phyloP scores from a whole-genome alignment of 108 stramenopile genomes.

The Cyclostephanos invisitatus region DNA sequence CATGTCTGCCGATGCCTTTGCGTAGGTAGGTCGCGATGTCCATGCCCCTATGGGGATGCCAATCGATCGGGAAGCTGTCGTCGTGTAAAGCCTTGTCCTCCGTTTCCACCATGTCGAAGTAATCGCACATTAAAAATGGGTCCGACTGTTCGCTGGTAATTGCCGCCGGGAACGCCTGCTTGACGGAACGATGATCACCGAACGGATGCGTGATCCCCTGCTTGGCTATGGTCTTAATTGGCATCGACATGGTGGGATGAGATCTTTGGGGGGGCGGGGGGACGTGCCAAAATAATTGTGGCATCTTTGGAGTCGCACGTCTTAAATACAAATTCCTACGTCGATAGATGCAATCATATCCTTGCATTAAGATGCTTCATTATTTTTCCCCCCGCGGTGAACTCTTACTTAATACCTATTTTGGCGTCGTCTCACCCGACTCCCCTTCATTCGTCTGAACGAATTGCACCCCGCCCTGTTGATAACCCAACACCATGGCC shows the following conservation, averaged over 20 bases:
- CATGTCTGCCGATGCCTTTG: slow-evolving; percentile 53
- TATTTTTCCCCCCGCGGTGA: too few relatives aligned
- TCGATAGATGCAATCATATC: too few relatives aligned
- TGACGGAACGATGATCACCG: slow-evolving; percentile 58
- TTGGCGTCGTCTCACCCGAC: too few relatives aligned
- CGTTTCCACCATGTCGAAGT: slow-evolving; percentile 40
- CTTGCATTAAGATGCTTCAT: too few relatives aligned
- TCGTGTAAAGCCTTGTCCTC: slow-evolving; percentile 17
- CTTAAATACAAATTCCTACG: too few relatives aligned
- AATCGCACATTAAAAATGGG: slow-evolving; percentile 75
- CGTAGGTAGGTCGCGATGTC: slow-evolving; percentile 55
- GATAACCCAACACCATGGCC: too few relatives aligned
- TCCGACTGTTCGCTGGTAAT: slow-evolving; percentile 45
- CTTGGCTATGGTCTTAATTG: slow-evolving; percentile 28
- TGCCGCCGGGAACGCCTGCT: slow-evolving; percentile 57
- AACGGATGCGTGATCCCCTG: slow-evolving; percentile 58
- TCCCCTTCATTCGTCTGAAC: too few relatives aligned
- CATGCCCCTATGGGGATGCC: slow-evolving; percentile 68
- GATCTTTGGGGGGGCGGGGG: background rate
- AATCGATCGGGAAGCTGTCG: slow-evolving; percentile 61
- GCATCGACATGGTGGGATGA: slow-evolving; percentile 20
- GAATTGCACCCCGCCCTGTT: too few relatives aligned
- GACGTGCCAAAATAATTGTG: too few relatives aligned
- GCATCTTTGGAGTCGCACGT: too few relatives aligned
- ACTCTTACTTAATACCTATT: too few relatives aligned